Percentiles rank a stretch among this genome's conserved stretches.
phyloP scores from a whole-genome alignment of 768 basidiomycete species.

The Leccinum subgranulosum region DNA sequence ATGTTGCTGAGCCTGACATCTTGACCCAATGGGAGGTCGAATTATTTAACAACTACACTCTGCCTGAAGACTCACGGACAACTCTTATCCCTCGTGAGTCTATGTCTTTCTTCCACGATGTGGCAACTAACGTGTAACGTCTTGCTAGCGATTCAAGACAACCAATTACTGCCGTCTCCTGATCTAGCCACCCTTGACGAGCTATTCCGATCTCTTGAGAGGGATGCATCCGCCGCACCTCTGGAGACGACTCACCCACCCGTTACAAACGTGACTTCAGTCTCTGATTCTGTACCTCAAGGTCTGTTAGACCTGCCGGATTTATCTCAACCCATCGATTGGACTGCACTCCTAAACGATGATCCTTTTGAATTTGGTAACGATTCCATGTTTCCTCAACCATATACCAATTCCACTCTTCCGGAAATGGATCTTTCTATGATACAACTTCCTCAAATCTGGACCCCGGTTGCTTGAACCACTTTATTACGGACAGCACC shows the following conservation, averaged over 20 bases:
- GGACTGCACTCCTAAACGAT: conserved; percentile 9
- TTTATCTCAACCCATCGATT: conserved; percentile 8
- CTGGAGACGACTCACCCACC: background rate
- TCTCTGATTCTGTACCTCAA: background rate
- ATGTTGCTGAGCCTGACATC: conserved; percentile 21
- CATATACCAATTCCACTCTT: background rate
- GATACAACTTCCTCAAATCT: conserved; percentile 3
- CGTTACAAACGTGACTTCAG: background rate
- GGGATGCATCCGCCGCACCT: background rate
- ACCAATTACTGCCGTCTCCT: background rate
- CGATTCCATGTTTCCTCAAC: background rate
- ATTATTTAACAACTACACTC: conserved; percentile 26
- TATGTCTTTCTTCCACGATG: background rate
- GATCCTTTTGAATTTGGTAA: background rate
- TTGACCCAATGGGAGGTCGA: conserved; percentile 32
- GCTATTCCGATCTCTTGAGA: background rate
- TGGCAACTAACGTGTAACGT: background rate
- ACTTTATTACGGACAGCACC: background rate
- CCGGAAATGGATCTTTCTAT: conserved; percentile 8
- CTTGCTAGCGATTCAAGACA: background rate
- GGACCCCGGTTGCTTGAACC: background rate
- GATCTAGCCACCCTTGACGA: conserved; percentile 1
- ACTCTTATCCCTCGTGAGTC: background rate
- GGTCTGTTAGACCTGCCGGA: background rate
- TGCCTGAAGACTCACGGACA: conserved; percentile 6